Base-by-base conservation (phyloP, 108 stramenopile species). In the Schizochytrium sp. region DNA sequence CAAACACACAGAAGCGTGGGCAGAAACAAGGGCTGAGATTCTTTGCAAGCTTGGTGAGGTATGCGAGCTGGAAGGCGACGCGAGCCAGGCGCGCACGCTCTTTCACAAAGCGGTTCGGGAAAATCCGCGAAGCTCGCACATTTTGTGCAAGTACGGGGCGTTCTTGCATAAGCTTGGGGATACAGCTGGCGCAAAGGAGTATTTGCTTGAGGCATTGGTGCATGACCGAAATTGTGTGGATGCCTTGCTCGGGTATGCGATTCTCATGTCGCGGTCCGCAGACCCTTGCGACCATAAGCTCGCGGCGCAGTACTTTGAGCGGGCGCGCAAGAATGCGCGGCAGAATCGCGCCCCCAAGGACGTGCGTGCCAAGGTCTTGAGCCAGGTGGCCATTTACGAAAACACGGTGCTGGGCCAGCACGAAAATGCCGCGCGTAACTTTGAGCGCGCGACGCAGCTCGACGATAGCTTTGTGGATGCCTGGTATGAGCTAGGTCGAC, bases 221-320 rank as follows among this genome's bases (percentile, higher is more conserved):
- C 76, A 83, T 23, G 76, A 83, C 28, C 76, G 76, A 21, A 83
- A 83, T 18, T 83, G 76, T 34, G 51, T 83, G 12, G 76, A 83
- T 23, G 76, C 76, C 51, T 5, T 83, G 45, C 28, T 83, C 2
- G 76, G 76, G 28, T 83, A 83, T 45, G 76, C 76, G 10, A 53
- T 83, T 25, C 76, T 83, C 51, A 47, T 83, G 48, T 53, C 76
- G 25, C 48, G 51, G 19, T 83, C 76, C n/a, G 25, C 45, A 83
- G 76, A 83, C 23, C 76, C 76, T 53, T 47, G 48, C 25, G 76
- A 83, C 28, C 48, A 53, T 12, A 53, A 83, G 45, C 76, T 53
- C 6, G 76, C 76, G 45, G 5, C 19, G 10, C 76, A 83, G 51
- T 83, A 83, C 76, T 83, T 83, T 83, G 76, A 83, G 76, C 76